Conservation (phyloP, 2,329 filamentous ascomycete species). For the Claviceps sorghi region DNA sequence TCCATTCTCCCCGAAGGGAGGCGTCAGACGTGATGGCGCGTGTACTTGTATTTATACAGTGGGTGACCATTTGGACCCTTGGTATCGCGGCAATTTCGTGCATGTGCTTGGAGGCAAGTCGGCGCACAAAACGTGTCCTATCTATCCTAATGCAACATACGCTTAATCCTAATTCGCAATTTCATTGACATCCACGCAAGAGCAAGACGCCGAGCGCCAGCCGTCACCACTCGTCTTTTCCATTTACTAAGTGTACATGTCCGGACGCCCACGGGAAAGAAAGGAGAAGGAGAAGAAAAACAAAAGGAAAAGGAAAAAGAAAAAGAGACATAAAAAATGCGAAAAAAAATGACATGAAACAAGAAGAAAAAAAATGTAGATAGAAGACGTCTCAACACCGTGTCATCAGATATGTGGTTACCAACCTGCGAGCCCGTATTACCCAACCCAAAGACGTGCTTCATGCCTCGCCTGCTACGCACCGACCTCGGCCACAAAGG, state of each 20-base stretch:
- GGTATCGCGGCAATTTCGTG: too few species aligned
- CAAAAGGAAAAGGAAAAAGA: background rate
- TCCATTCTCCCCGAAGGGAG: too few species aligned
- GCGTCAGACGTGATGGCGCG: too few species aligned
- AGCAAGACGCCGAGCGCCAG: background rate
- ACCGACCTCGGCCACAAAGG: slow-evolving; percentile 28
- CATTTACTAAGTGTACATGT: background rate
- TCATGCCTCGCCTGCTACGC: background rate
- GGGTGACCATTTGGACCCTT: too few species aligned
- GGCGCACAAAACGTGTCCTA: too few species aligned
- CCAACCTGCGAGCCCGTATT: background rate
- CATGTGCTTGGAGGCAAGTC: too few species aligned
- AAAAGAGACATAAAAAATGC: background rate
- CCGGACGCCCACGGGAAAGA: background rate
- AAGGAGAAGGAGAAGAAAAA: too few species aligned
- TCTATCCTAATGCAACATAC: background rate
- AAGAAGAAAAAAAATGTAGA: background rate
- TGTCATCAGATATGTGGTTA: background rate
- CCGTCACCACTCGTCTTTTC: background rate
- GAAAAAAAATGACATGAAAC: too few species aligned
- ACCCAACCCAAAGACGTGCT: too few species aligned
- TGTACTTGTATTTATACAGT: too few species aligned
- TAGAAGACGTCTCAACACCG: background rate
- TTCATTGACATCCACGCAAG: background rate
- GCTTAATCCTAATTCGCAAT: background rate